These are phyloP conservation scores for Blastomyces gilchristii DNA, from an alignment of 2,329 filamentous ascomycete genomes.

Conservation along the genomic window DNA sequence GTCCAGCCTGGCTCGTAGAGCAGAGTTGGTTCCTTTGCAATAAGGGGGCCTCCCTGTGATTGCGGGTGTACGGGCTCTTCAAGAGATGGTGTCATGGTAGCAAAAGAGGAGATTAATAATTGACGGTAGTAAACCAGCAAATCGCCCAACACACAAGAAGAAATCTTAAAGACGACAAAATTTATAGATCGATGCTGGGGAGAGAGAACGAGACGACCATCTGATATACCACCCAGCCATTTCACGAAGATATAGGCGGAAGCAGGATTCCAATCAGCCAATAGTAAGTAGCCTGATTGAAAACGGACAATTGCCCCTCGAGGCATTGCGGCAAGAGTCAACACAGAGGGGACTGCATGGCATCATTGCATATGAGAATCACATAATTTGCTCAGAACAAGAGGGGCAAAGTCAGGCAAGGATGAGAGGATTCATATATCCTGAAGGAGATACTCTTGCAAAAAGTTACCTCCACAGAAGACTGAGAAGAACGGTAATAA, in stretches of 20 bases:
- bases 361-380: conserved; percentile 2
- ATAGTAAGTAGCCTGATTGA: not conserved
- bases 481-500: not conserved
- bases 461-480: not conserved
- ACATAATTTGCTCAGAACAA: not conserved
- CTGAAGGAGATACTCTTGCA: not conserved
- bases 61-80: not conserved
- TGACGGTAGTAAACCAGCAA: not conserved
- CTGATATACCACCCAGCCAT: not conserved
- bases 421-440: not conserved
- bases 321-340: not conserved
- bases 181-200: not conserved
- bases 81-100: not conserved
- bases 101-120: not conserved
- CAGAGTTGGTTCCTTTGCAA: not conserved
- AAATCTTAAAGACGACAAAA: not conserved
- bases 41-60: not conserved
- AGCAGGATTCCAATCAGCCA: not conserved
- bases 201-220: not conserved
- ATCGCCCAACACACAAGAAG: not conserved
- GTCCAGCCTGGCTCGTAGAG: not conserved
- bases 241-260: not conserved
- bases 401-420: not conserved
- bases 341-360: not conserved
- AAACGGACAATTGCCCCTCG: not conserved